Evolutionary conservation across 2,329 filamentous ascomycete species (phyloP).

Genomic region (Trichoderma oligosporum): DNA sequence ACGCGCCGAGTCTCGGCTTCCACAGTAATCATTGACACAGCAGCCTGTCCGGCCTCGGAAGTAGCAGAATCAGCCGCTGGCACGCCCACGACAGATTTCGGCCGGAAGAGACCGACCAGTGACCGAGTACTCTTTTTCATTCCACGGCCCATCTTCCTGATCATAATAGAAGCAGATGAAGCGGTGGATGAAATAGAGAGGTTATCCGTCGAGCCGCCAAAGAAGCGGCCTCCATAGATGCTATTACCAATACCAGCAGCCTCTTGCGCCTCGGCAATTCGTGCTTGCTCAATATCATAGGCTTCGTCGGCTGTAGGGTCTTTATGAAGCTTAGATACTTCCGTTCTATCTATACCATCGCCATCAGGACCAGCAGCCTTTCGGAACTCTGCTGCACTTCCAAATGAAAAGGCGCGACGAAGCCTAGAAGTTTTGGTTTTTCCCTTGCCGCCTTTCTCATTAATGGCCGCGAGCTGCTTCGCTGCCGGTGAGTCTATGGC

Average conservation of each 20-base stretch:
- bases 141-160: slow-evolving; percentile 98
- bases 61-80: slow-evolving; percentile 65
- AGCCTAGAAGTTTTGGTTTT: slow-evolving; percentile 85
- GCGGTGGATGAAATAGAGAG: slow-evolving; percentile 86
- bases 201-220: slow-evolving; percentile 90
- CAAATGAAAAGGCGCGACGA: slow-evolving; percentile 91
- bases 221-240: slow-evolving; percentile 87
- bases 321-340: slow-evolving; percentile 59
- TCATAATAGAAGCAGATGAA: slow-evolving; percentile 87
- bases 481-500: slow-evolving; percentile 65
- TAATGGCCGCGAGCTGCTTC: slow-evolving; percentile 81
- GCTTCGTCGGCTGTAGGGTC: slow-evolving; percentile 60
- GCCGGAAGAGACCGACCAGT: slow-evolving; percentile 88
- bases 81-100: slow-evolving; percentile 83
- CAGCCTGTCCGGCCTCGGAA: slow-evolving; percentile 68
- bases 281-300: slow-evolving; percentile 81
- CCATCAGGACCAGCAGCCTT: slow-evolving; percentile 64
- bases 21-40: slow-evolving; percentile 91
- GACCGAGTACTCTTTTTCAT: slow-evolving; percentile 92
- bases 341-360: slow-evolving; percentile 36
- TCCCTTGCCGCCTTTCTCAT: slow-evolving; percentile 70
- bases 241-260: slow-evolving; percentile 85
- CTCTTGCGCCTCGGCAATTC: slow-evolving; percentile 90
- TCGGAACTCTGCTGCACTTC: slow-evolving; percentile 85
- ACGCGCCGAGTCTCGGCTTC: slow-evolving; percentile 86